A percentile compares a stretch with the other conserved stretches of the same genome.
These are phyloP conservation scores for Peniophora sp. DNA, from an alignment of 1,284 basidiomycete species.

Conservation along the genomic window DNA sequence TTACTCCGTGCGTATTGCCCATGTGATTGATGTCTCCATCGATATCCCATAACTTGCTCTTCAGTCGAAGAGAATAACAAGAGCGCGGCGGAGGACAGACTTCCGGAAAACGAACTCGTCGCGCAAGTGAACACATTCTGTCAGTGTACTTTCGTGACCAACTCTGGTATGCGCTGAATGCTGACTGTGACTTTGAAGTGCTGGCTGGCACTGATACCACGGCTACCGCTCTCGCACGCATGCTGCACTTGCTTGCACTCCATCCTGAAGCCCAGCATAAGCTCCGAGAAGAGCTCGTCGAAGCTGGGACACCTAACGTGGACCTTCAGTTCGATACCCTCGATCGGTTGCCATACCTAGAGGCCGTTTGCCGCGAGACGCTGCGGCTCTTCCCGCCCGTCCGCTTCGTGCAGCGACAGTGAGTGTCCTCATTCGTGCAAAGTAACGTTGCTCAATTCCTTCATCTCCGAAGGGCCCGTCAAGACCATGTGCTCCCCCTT, in stretches of 20 bases:
- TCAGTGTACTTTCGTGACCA: slow-evolving; percentile 3
- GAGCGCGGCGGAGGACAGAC: slow-evolving; percentile 9
- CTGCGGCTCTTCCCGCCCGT: slow-evolving; percentile 12
- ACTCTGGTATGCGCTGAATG: neutral
- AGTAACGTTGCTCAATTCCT: neutral
- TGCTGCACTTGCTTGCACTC: slow-evolving; percentile 10
- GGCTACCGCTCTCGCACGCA: slow-evolving; percentile 10
- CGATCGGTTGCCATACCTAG: slow-evolving; percentile 23
- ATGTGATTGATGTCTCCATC: neutral
- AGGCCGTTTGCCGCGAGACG: slow-evolving; percentile 25
- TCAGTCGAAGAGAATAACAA: slow-evolving; percentile 7
- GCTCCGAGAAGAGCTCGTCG: slow-evolving; percentile 16
- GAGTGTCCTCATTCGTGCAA: neutral
- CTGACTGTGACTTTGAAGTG: no score
- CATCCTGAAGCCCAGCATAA: slow-evolving; percentile 12
- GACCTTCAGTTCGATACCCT: slow-evolving; percentile 19
- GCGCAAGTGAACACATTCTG: slow-evolving; percentile 11
- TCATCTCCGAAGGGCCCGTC: neutral
- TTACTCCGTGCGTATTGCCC: slow-evolving; percentile 26
- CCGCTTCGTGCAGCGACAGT: neutral
- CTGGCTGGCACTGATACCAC: slow-evolving; percentile 14
- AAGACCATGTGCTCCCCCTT: slow-evolving; percentile 14
- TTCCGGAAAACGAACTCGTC: slow-evolving; percentile 16
- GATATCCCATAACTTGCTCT: neutral
- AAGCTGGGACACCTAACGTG: slow-evolving; percentile 5